phyloP scores from a whole-genome alignment of 805 yeast genomes.

The Cyberlindnera petersonii region DNA sequence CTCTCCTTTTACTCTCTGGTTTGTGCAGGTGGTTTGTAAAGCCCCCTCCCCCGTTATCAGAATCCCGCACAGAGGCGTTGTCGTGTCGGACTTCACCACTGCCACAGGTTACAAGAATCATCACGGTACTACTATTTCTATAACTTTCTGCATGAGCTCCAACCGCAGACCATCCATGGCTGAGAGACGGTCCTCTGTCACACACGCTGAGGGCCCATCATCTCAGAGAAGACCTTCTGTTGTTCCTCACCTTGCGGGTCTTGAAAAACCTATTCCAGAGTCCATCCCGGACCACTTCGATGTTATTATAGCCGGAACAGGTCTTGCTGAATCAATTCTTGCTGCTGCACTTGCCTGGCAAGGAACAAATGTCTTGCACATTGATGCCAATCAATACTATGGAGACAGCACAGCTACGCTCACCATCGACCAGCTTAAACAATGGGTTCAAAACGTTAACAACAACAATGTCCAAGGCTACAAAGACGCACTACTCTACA shows the following conservation, averaged over 20 bases:
- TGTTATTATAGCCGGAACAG: conserved; percentile 90
- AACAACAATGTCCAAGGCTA: conserved; percentile 35
- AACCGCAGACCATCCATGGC: conserved; percentile 63
- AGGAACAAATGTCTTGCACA: conserved; percentile 91
- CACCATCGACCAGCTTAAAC: conserved; percentile 78
- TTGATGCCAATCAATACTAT: conserved; percentile 79
- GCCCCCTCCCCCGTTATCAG: no score
- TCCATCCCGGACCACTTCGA: conserved; percentile 71
- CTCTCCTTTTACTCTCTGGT: no score
- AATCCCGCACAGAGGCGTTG: no score
- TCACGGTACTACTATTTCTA: not conserved
- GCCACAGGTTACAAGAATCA: no score
- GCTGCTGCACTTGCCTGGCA: conserved; percentile 98
- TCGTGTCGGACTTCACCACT: no score
- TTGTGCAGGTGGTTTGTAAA: no score
- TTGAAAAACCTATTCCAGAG: conserved; percentile 67
- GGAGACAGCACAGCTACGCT: conserved; percentile 88
- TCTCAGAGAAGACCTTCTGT: conserved; percentile 29
- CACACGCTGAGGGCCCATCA: conserved; percentile 16
- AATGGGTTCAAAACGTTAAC: conserved; percentile 78
- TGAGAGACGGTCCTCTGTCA: conserved; percentile 58
- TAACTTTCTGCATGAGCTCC: conserved; percentile 8
- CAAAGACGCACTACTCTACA: conserved; percentile 72
- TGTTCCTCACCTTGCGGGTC: conserved; percentile 71
- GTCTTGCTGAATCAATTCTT: conserved; percentile 77